Evolutionary conservation across 164 flowering plant genomes (phyloP).

Genomic region (Warburgia ugandensis): DNA sequence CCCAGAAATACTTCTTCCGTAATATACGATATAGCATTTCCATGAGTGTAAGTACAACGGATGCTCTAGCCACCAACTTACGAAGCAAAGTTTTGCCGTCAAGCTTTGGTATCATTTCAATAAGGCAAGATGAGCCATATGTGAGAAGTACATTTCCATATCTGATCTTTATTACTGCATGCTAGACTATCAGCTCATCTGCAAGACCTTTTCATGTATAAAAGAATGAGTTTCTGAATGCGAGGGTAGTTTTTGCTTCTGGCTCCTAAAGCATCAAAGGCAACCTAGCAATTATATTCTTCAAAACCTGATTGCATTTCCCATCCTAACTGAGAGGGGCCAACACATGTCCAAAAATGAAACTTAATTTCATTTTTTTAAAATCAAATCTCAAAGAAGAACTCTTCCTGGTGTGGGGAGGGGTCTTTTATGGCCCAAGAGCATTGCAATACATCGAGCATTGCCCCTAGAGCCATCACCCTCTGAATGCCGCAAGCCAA

Average conservation of each 20-base stretch:
- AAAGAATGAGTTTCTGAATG: slow-evolving; percentile 63
- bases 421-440: slow-evolving; percentile 66
- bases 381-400: slow-evolving; percentile 62
- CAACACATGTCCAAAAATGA: slow-evolving; percentile 72
- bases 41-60: slow-evolving; percentile 75
- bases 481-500: too few relatives aligned
- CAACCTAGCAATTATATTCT: slow-evolving; percentile 53
- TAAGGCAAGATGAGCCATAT: slow-evolving; percentile 70
- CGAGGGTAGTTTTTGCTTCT: slow-evolving; percentile 68
- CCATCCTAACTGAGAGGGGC: slow-evolving; percentile 93
- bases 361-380: slow-evolving; percentile 63
- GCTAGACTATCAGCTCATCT: slow-evolving; percentile 67
- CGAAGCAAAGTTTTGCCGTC: slow-evolving; percentile 73
- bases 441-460: too few relatives aligned
- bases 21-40: slow-evolving; percentile 77
- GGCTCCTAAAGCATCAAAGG: slow-evolving; percentile 57
- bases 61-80: slow-evolving; percentile 64
- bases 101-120: slow-evolving; percentile 86
- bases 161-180: slow-evolving; percentile 85
- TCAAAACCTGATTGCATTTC: slow-evolving; percentile 78
- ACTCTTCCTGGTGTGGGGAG: slow-evolving; percentile 56
- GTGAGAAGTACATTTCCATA: slow-evolving; percentile 90
- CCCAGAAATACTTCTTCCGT: slow-evolving; percentile 91
- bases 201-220: slow-evolving; percentile 82
- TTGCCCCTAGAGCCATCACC: too few relatives aligned